phyloP scores from a whole-genome alignment of 2,329 filamentous ascomycete genomes.

The Claviceps quebecensis region DNA sequence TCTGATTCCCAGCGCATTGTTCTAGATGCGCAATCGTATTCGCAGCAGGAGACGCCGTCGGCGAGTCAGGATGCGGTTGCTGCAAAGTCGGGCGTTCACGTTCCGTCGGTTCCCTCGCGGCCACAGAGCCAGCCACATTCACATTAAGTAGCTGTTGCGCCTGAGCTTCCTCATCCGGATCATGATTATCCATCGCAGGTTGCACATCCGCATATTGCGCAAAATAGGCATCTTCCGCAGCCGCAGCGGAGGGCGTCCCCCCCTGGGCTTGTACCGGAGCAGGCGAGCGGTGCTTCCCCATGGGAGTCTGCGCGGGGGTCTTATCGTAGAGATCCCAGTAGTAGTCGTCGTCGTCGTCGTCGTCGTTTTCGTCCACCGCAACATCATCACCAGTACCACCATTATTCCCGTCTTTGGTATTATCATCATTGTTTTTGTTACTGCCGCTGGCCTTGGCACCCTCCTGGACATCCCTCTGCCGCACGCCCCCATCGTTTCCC shows the following conservation, averaged over 20 bases:
- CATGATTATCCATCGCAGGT: slow-evolving; percentile 66
- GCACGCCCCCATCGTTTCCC: slow-evolving; percentile 6
- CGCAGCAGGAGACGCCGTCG: slow-evolving; percentile 41
- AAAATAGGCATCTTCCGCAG: slow-evolving; percentile 58
- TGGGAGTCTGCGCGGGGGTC: slow-evolving; percentile 52
- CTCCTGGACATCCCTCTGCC: not conserved
- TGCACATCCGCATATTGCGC: slow-evolving; percentile 66
- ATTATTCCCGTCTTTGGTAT: slow-evolving; percentile 33
- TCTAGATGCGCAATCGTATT: slow-evolving; percentile 48
- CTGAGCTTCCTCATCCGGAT: slow-evolving; percentile 54
- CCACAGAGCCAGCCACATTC: slow-evolving; percentile 17
- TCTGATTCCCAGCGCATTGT: slow-evolving; percentile 38
- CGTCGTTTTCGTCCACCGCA: slow-evolving; percentile 8
- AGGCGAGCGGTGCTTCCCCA: slow-evolving; percentile 42
- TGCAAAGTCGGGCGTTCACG: slow-evolving; percentile 16
- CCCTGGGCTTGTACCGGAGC: slow-evolving; percentile 28
- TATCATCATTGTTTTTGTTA: slow-evolving; percentile 8
- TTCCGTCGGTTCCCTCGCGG: slow-evolving; percentile 9
- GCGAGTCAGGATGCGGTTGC: slow-evolving; percentile 46
- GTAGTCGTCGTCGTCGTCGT: slow-evolving; percentile 47
- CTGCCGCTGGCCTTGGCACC: not conserved
- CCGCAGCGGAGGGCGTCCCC: slow-evolving; percentile 13
- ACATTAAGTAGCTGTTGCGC: slow-evolving; percentile 16
- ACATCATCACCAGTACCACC: not conserved
- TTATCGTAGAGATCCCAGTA: slow-evolving; percentile 72